These are phyloP conservation scores for Brassica juncea DNA, from an alignment of 345 rosid genomes.

Conservation along the genomic window DNA sequence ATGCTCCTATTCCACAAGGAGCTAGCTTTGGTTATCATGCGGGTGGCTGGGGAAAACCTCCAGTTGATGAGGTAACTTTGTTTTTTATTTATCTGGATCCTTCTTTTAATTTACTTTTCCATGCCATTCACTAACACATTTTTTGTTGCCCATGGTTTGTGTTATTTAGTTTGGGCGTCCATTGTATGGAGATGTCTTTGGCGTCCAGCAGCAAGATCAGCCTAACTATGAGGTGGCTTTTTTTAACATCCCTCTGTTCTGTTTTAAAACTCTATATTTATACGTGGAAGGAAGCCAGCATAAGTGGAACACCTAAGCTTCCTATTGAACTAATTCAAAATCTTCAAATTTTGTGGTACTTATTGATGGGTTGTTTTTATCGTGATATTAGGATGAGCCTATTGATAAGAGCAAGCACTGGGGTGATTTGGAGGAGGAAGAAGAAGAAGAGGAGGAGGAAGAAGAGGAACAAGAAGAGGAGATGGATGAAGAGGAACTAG, in stretches of 20 bases:
- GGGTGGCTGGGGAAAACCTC: conserved; percentile 99
- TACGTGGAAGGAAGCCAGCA: conserved; percentile 2
- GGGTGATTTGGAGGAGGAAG: conserved; percentile 99
- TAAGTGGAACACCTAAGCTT: not conserved
- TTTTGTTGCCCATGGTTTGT: conserved; percentile 6
- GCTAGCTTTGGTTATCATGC: conserved; percentile 97
- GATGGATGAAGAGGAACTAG: conserved; percentile 89
- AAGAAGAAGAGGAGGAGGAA: conserved; percentile 64
- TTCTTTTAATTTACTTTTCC: not conserved
- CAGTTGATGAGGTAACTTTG: conserved; percentile 88
- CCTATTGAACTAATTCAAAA: not conserved
- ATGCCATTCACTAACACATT: conserved; percentile 12
- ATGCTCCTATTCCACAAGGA: conserved; percentile 96
- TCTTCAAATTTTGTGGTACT: not conserved
- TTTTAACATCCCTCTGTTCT: not conserved
- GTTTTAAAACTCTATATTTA: not conserved
- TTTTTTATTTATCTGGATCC: not conserved
- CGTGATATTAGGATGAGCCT: conserved; percentile 78
- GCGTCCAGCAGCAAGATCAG: conserved; percentile 89
- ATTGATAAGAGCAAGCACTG: conserved; percentile 97
- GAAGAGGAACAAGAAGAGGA: conserved; percentile 77
- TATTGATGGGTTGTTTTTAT: conserved; percentile 2
- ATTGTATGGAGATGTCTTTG: conserved; percentile 97
- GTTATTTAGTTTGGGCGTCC: conserved; percentile 82
- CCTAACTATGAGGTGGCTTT: conserved; percentile 83